Percentiles rank a stretch among this genome's conserved stretches.
Evolutionary conservation across 2,329 filamentous ascomycete species (phyloP).

Genomic region (Venturia aucupariae): DNA sequence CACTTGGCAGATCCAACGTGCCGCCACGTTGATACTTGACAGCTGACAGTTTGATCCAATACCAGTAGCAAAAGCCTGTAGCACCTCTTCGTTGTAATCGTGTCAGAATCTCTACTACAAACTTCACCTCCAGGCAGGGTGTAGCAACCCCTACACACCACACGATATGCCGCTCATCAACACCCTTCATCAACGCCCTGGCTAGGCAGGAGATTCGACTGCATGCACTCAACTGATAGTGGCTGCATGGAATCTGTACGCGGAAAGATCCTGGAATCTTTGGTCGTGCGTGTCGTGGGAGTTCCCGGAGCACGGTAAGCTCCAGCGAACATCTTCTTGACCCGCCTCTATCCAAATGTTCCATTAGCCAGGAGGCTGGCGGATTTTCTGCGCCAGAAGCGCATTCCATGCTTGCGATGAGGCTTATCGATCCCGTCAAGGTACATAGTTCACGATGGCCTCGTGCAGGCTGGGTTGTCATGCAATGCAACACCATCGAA

Average conservation of each 20-base stretch:
- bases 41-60: neutral
- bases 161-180: neutral
- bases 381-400: neutral
- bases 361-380: neutral
- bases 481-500: neutral
- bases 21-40: neutral
- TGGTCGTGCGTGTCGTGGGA: neutral
- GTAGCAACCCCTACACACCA: neutral
- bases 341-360: neutral
- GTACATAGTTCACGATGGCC: neutral
- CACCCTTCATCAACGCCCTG: neutral
- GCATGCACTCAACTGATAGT: neutral
- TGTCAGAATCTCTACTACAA: neutral
- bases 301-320: neutral
- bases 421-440: neutral
- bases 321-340: neutral
- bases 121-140: neutral
- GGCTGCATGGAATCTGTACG: neutral
- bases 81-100: no score
- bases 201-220: neutral
- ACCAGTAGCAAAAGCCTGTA: neutral
- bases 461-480: neutral
- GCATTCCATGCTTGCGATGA: neutral
- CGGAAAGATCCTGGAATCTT: constrained; percentile 1
- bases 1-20: neutral